These are phyloP conservation scores for Ceratocystiopsis minuta DNA, from an alignment of 2,329 filamentous ascomycete species.

Conservation along the genomic window DNA sequence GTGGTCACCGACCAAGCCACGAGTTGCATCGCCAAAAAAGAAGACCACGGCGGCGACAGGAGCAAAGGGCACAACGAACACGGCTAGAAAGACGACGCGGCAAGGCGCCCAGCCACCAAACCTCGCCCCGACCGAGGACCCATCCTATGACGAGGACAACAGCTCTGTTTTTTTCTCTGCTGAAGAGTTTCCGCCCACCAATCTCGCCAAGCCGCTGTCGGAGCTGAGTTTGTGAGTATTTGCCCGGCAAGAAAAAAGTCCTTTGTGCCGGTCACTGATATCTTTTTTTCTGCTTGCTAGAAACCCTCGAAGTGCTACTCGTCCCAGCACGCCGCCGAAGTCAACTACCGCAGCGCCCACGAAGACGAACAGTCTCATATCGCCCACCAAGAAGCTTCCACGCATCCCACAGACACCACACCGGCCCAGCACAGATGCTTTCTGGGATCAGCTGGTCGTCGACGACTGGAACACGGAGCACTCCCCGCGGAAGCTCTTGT, in stretches of 20 bases:
- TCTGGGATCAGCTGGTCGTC: slow-evolving; percentile 40
- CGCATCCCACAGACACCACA: slow-evolving; percentile 37
- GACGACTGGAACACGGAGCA: slow-evolving; percentile 48
- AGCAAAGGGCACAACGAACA: too few species aligned
- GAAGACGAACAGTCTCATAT: slow-evolving; percentile 11
- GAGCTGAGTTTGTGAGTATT: too few species aligned
- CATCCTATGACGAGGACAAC: slow-evolving; percentile 1
- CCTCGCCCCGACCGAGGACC: too few species aligned
- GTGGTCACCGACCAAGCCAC: neutral
- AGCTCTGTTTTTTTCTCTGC: slow-evolving; percentile 9
- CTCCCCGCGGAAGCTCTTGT: slow-evolving; percentile 17
- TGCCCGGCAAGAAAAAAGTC: slow-evolving; percentile 4
- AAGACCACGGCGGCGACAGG: too few species aligned
- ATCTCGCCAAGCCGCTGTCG: neutral
- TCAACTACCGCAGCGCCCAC: too few species aligned
- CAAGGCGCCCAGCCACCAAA: too few species aligned
- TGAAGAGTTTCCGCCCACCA: slow-evolving; percentile 2
- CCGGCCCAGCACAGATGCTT: slow-evolving; percentile 33
- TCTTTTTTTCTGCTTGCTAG: too few species aligned
- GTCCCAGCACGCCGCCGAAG: too few species aligned
- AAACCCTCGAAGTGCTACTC: too few species aligned
- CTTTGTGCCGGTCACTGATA: too few species aligned
- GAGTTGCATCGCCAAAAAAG: neutral
- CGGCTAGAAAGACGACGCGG: too few species aligned
- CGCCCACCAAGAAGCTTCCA: slow-evolving; percentile 17